These are phyloP conservation scores for Waltergamsia citrina DNA, from an alignment of 2,329 filamentous ascomycete genomes.

Conservation along the genomic window DNA sequence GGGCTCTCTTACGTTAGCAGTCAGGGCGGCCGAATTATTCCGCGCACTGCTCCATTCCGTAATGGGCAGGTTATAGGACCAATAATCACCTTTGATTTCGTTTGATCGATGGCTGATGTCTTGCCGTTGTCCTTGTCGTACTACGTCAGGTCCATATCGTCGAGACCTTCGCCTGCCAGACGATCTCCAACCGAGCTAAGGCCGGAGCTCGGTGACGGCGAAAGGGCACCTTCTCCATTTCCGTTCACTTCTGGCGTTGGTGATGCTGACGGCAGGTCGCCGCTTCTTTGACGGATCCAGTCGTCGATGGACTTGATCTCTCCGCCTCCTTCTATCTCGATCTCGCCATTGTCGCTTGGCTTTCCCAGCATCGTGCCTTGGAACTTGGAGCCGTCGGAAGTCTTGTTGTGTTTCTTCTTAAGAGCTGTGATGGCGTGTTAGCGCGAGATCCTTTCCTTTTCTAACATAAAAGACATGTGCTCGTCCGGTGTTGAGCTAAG, in stretches of 20 bases:
- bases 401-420: constrained; percentile 89
- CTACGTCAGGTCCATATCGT: constrained; percentile 36
- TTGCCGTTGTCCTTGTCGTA: too few species aligned
- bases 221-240: constrained; percentile 14
- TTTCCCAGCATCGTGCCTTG: constrained; percentile 76
- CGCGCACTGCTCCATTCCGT: too few species aligned
- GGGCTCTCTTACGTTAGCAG: too few species aligned
- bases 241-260: constrained; percentile 4
- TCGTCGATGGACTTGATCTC: constrained; percentile 20
- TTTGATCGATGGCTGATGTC: too few species aligned
- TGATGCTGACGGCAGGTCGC: background rate
- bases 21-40: too few species aligned
- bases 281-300: constrained; percentile 22
- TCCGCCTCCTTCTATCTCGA: constrained; percentile 69
- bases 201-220: constrained; percentile 42
- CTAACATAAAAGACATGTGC: too few species aligned
- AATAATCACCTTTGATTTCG: too few species aligned
- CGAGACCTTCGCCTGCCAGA: constrained; percentile 28
- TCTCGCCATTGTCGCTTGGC: constrained; percentile 56
- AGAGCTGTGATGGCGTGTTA: constrained; percentile 53
- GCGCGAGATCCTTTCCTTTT: too few species aligned
- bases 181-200: constrained; percentile 46
- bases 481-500: constrained; percentile 25
- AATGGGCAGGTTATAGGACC: too few species aligned
- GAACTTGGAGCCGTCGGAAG: constrained; percentile 78